These are phyloP conservation scores for Penicillium canariense DNA, from an alignment of 495 filamentous ascomycete genomes.

Conservation along the genomic window DNA sequence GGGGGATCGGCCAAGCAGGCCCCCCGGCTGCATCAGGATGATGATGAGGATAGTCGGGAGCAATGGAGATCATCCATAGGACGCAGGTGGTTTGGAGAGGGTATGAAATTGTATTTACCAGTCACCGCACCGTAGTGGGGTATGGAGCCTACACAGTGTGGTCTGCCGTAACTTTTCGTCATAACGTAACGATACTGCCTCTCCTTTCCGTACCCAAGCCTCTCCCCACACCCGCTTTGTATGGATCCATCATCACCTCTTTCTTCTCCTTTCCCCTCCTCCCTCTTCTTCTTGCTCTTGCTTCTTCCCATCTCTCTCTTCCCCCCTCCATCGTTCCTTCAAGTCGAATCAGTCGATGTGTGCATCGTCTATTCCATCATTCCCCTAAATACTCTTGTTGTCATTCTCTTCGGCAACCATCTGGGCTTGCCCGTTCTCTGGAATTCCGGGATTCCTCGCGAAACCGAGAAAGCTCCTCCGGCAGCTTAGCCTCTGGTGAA, in stretches of 20 bases:
- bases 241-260: slow-evolving; percentile 36
- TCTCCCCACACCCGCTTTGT: slow-evolving; percentile 34
- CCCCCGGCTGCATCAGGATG: slow-evolving; percentile 6
- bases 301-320: slow-evolving; percentile 21
- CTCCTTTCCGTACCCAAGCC: slow-evolving; percentile 12
- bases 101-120: slow-evolving; percentile 5
- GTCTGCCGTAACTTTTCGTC: background rate
- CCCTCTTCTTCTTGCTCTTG: slow-evolving; percentile 17
- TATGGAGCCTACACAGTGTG: background rate
- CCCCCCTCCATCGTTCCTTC: slow-evolving; percentile 39
- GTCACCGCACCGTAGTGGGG: too few species aligned
- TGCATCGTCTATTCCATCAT: slow-evolving; percentile 29
- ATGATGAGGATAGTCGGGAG: slow-evolving; percentile 20
- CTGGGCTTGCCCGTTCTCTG: slow-evolving; percentile 12
- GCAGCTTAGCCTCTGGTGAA: slow-evolving; percentile 10
- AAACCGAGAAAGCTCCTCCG: slow-evolving; percentile 8
- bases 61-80: slow-evolving; percentile 30
- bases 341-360: slow-evolving; percentile 28
- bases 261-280: slow-evolving; percentile 22
- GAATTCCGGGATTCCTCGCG: slow-evolving; percentile 7
- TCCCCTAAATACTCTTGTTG: slow-evolving; percentile 25
- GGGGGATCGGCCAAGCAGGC: background rate
- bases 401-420: slow-evolving; percentile 41
- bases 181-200: background rate
- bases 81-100: slow-evolving; percentile 5